Evolutionary conservation across 805 yeast genomes (phyloP).

Genomic region (Nakazawaea wyomingensis): DNA sequence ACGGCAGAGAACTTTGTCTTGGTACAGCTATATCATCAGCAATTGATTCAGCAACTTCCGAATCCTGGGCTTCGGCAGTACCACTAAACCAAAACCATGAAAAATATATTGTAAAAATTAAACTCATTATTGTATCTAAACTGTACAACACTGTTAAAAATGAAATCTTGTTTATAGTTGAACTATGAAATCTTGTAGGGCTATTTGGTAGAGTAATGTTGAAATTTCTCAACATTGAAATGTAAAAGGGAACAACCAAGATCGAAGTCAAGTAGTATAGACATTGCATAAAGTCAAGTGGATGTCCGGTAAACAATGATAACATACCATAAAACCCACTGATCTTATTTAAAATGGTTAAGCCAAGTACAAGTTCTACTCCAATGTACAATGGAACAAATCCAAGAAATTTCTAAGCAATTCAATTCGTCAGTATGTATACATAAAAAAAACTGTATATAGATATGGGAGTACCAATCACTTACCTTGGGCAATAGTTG

Average conservation of each 20-base stretch:
- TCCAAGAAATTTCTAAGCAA: constrained; percentile 65
- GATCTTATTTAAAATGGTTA: constrained; percentile 80
- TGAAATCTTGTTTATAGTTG: constrained; percentile 57
- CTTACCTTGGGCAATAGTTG: constrained; percentile 12
- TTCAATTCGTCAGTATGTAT: too few relatives aligned
- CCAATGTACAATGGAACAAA: constrained; percentile 78
- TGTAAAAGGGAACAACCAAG: constrained; percentile 56
- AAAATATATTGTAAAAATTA: constrained; percentile 70
- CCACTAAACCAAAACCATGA: constrained; percentile 66
- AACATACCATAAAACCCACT: constrained; percentile 84
- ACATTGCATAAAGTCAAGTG: constrained; percentile 80
- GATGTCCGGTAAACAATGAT: constrained; percentile 86
- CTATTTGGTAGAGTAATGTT: constrained; percentile 18
- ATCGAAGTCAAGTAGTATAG: constrained; percentile 64
- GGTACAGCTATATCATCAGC: not conserved
- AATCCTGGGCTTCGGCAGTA: constrained; percentile 21
- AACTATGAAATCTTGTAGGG: constrained; percentile 27
- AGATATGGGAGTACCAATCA: too few relatives aligned
- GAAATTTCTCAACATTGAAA: constrained; percentile 49
- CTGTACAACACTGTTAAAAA: constrained; percentile 58
- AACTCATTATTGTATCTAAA: constrained; percentile 61
- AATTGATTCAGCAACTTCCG: constrained; percentile 21
- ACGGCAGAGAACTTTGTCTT: not conserved
- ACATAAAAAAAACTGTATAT: too few relatives aligned
- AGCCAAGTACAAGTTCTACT: constrained; percentile 72